phyloP scores from a whole-genome alignment of 2,329 filamentous ascomycete genomes.

The Metarhizium rileyi region DNA sequence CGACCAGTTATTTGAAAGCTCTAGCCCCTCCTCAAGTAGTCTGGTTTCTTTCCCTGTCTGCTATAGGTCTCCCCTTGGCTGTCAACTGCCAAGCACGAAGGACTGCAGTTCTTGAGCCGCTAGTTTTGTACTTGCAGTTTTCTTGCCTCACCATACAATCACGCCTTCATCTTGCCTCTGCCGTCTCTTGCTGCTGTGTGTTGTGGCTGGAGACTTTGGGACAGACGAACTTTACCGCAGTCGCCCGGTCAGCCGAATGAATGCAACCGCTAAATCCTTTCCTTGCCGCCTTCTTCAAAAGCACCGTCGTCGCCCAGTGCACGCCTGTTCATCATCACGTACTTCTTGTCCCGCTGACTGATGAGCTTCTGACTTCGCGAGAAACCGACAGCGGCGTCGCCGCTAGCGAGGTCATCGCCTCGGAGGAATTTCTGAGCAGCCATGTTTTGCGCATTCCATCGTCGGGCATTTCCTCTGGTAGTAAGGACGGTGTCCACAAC shows the following conservation, averaged over 20 bases:
- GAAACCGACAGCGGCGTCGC: conserved; percentile 74
- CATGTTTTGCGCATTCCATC: conserved; percentile 84
- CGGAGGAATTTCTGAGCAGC: conserved; percentile 92
- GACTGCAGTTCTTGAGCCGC: neutral
- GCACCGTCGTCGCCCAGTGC: conserved; percentile 85
- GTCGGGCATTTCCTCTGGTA: conserved; percentile 36
- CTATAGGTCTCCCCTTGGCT: too few relatives aligned
- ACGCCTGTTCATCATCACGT: conserved; percentile 85
- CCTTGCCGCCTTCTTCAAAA: conserved; percentile 96
- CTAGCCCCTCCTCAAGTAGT: too few relatives aligned
- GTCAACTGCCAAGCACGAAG: too few relatives aligned
- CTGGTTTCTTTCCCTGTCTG: too few relatives aligned
- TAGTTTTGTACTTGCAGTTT: neutral
- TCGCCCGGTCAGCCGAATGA: conserved; percentile 27
- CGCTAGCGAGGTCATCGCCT: conserved; percentile 71
- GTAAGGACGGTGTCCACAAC: conserved; percentile 49
- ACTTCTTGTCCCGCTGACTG: conserved; percentile 85
- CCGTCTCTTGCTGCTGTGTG: neutral
- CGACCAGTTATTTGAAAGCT: too few relatives aligned
- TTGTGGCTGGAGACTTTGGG: too few relatives aligned
- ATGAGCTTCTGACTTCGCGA: conserved; percentile 77
- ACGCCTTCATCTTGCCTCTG: neutral
- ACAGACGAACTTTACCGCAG: conserved; percentile 19
- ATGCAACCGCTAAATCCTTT: conserved; percentile 99
- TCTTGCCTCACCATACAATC: too few relatives aligned